A percentile compares a stretch with the other conserved stretches of the same genome.
These are phyloP conservation scores for Xylariaceae sp. DNA, from an alignment of 2,329 filamentous ascomycete species.

Conservation along the genomic window DNA sequence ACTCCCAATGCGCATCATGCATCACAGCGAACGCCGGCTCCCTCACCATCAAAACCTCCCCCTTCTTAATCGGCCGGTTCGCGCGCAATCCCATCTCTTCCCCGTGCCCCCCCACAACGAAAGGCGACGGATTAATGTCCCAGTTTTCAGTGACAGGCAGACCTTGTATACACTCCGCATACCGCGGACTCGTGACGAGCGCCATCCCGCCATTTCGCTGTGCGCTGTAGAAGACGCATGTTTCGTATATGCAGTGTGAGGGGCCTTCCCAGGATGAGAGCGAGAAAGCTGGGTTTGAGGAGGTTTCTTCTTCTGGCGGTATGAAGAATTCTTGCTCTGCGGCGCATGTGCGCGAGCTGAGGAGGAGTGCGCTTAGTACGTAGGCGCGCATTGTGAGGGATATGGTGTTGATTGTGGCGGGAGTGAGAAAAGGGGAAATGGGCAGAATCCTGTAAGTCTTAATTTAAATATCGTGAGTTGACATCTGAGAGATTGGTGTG, in stretches of 20 bases:
- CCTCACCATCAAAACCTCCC: slow-evolving; percentile 34
- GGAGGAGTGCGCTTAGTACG: not conserved
- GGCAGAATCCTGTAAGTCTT: no score
- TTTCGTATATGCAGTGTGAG: slow-evolving; percentile 24
- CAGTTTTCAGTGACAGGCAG: slow-evolving; percentile 11
- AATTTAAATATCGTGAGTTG: no score
- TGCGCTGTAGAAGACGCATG: slow-evolving; percentile 26
- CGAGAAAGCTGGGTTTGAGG: slow-evolving; percentile 7
- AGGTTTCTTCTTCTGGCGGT: not conserved
- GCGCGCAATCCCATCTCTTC: slow-evolving; percentile 37
- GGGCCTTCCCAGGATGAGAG: slow-evolving; percentile 22
- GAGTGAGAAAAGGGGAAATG: no score
- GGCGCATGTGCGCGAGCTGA: not conserved
- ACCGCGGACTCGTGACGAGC: slow-evolving; percentile 23
- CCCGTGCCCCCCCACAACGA: slow-evolving; percentile 29
- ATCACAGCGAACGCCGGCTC: slow-evolving; percentile 32
- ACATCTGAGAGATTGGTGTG: no score
- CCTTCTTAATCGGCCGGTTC: slow-evolving; percentile 32
- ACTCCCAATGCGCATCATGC: slow-evolving; percentile 16
- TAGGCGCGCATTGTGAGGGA: not conserved
- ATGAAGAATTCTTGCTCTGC: not conserved
- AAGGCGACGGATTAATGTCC: slow-evolving; percentile 23
- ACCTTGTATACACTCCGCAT: slow-evolving; percentile 20
- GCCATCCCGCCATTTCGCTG: slow-evolving; percentile 23
- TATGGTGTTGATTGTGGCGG: no score